Base-by-base conservation (phyloP, 1,284 basidiomycete genomes). In the Austroboletus novae-zelandiae region DNA sequence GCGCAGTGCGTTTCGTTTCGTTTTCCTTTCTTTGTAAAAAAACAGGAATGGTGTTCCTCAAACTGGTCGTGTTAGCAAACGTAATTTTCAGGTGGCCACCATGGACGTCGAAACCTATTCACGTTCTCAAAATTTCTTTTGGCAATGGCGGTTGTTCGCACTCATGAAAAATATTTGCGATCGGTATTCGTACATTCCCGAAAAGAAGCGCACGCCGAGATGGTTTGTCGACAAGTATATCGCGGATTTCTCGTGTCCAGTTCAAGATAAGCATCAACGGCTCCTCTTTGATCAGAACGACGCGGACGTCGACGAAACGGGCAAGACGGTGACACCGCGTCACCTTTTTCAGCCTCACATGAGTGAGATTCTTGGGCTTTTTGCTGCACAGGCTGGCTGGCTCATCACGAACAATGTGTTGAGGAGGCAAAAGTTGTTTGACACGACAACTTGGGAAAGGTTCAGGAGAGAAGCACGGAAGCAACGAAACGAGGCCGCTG, bases 351-450 rank as follows among this genome's bases (percentile, higher is more conserved):
- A 67, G 52, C 62, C 81, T 34, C 68, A 77, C 36, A 66, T 52
- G 36, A 70, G 75, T 20, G 75, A 79, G 55, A 61, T 81, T 17
- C 59, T 67, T 18, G 69, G 72, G 6, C 54, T 72, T 7, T 74
- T 81, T 50, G 79, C 78, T 15, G 65, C 69, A 20, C 78, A 82
- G 9, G 74, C 73, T 0, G 72, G 74, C 34, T 83, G 81, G 81
- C 54, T 83, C 8, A 59, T 80, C 36, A 70, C 74, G 3, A 69
- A 81, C 36, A 74, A 74, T 47, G 61, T 67, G 18, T 62, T 66
- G 29, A 55, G 44, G 15, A 56, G 59, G 11, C 55, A 53, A 3
- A 65, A 63, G 36, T 51, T 73, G 31, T 53, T 83, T 14, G 69
- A 80, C 51, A 56, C 78, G 2, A 50, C 51, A 1, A 60, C 69